Base-by-base conservation (phyloP, 495 filamentous ascomycete species). In the Podospora pseudocomata region DNA sequence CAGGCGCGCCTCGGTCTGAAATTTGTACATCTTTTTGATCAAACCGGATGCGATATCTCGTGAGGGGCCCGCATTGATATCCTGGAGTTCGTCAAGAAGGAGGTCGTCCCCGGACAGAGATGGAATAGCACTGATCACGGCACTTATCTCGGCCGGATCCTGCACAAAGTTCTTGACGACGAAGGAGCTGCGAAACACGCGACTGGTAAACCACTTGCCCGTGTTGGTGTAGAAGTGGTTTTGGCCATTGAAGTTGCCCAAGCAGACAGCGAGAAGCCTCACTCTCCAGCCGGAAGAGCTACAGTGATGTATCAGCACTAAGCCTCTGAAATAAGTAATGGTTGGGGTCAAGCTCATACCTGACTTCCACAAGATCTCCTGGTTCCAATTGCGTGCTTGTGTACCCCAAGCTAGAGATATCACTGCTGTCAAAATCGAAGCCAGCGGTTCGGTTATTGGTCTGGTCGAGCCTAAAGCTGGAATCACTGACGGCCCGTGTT, bases 301-400 rank as follows among this genome's bases (percentile, higher is more conserved):
- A 13, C 13, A 58, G 55, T 20, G 18, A 26, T 7, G 11, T 58
- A 58, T 60, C 26, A 34, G 28, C 26, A 61, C 19, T 5, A 9
- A 62, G 30, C n/a, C 30, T 13, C 11, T 30, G 57, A 65, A 60
- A 18, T 39, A 54, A 44, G 62, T 54, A 23, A 23, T 23, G 23
- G 30, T 7, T 67, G 23, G 59, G 32, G 3, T 15, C 72, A 81
- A 64, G 7, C 5, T 32, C 59, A 34, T 81, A 89, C 86, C 69
- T 69, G 7, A 93, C 70, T 67, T 90, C 91, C 3, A 94, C 86
- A 66, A 96, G 75, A 74, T 96, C 93, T 15, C 93, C 93, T 7
- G 87, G 83, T 32, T 86, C 78, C 16, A 95, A 77, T 61, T 81
- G 83, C 2, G 65, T 59, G 7, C 74, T 70, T 26, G 60, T 61